phyloP scores from a whole-genome alignment of 192 early-diverging fungal genomes.

The Allomyces arbusculus region DNA sequence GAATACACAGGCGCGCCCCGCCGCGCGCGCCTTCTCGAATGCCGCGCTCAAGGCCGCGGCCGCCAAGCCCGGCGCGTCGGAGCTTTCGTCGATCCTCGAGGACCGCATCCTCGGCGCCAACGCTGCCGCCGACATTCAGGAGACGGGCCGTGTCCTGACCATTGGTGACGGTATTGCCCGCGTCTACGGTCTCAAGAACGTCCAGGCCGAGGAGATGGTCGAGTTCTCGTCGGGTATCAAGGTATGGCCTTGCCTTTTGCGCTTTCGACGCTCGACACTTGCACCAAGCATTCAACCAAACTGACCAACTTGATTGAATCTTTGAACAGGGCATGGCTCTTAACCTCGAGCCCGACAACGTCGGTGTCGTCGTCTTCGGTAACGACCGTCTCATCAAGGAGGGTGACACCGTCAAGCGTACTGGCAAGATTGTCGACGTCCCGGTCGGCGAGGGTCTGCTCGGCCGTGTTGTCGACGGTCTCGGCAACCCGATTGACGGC shows the following conservation, averaged over 20 bases:
- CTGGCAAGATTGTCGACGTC: slow-evolving; percentile 95
- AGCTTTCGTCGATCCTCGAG: slow-evolving; percentile 95
- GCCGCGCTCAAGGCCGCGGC: slow-evolving; percentile 16
- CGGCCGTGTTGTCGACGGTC: slow-evolving; percentile 95
- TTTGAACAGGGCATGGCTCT: slow-evolving; percentile 80
- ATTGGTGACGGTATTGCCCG: slow-evolving; percentile 99
- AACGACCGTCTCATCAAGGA: slow-evolving; percentile 99
- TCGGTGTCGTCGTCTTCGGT: slow-evolving; percentile 99
- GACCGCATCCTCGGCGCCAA: slow-evolving; percentile 80
- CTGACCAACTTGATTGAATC: background rate
- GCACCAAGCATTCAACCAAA: background rate
- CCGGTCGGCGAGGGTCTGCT: slow-evolving; percentile 85
- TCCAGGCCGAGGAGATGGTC: slow-evolving; percentile 99
- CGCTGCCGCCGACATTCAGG: slow-evolving; percentile 72
- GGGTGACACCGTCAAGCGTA: slow-evolving; percentile 98
- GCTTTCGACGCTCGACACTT: background rate
- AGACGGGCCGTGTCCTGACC: slow-evolving; percentile 96
- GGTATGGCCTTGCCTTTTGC: slow-evolving; percentile 21
- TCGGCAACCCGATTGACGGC: slow-evolving; percentile 99
- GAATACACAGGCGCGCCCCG: background rate
- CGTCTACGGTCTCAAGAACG: slow-evolving; percentile 95
- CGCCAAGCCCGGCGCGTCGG: slow-evolving; percentile 54
- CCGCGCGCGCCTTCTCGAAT: slow-evolving; percentile 19
- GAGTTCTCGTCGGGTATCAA: slow-evolving; percentile 98
- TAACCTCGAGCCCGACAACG: slow-evolving; percentile 99